Evolutionary conservation across 768 basidiomycete species (phyloP).

Genomic region (Russula dissimulans): DNA sequence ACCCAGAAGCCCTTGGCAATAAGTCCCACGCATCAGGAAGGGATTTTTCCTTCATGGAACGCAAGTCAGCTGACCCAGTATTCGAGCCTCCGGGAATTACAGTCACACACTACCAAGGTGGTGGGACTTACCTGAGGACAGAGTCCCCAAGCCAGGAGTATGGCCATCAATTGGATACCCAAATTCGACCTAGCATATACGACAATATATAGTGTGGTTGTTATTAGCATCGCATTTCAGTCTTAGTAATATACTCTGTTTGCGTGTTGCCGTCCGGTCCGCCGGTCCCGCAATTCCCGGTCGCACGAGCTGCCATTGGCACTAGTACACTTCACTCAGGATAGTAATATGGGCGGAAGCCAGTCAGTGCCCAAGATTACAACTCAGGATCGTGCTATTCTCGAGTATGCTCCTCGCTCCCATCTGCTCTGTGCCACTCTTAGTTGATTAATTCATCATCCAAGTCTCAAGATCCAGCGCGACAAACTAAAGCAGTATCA

Average conservation of each 20-base stretch:
- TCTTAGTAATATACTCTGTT: not conserved
- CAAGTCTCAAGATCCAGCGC: slow-evolving; percentile 87
- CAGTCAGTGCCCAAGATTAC: slow-evolving; percentile 86
- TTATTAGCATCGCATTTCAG: not conserved
- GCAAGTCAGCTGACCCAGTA: not conserved
- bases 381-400: slow-evolving; percentile 84
- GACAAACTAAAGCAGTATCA: slow-evolving; percentile 96
- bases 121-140: not conserved
- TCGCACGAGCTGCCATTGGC: no score
- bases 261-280: not conserved
- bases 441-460: slow-evolving; percentile 20
- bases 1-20: not conserved
- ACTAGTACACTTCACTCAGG: not conserved
- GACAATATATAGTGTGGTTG: not conserved
- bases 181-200: not conserved
- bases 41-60: not conserved
- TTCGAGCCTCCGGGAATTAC: not conserved
- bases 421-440: slow-evolving; percentile 13
- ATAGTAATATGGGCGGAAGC: slow-evolving; percentile 47
- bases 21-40: not conserved
- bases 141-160: not conserved
- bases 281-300: not conserved
- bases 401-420: slow-evolving; percentile 59
- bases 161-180: no score
- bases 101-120: not conserved